Percentiles rank a stretch among this genome's conserved stretches.
These are phyloP conservation scores for Ustilago trichophora DNA, from an alignment of 1,284 basidiomycete genomes.

Conservation along the genomic window DNA sequence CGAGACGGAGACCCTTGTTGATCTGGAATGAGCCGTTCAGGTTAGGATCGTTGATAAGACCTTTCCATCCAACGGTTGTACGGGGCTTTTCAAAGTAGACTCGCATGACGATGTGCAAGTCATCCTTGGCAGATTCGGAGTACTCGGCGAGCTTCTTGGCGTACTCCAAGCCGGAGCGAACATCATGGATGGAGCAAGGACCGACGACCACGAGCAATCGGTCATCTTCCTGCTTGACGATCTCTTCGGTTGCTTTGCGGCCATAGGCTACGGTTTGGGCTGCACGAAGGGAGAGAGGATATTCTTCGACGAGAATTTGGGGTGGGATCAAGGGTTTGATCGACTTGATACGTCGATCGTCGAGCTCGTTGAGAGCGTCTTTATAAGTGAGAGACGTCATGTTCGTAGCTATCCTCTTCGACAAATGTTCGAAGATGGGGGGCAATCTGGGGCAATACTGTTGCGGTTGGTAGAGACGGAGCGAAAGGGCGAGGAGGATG, in stretches of 20 bases:
- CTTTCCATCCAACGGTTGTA: constrained; percentile 98
- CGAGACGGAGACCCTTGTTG: constrained; percentile 93
- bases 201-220: constrained; percentile 64
- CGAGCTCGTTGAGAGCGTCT: constrained; percentile 61
- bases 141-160: constrained; percentile 76
- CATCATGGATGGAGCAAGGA: constrained; percentile 65
- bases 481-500: no score
- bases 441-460: no score
- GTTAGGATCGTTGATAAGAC: constrained; percentile 91
- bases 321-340: constrained; percentile 64
- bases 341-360: constrained; percentile 62
- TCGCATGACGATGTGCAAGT: constrained; percentile 90
- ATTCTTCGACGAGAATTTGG: constrained; percentile 64
- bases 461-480: no score
- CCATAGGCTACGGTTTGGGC: constrained; percentile 55
- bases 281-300: constrained; percentile 56
- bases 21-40: constrained; percentile 86
- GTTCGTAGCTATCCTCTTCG: no score
- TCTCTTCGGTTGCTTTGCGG: constrained; percentile 55
- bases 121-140: constrained; percentile 80
- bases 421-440: no score
- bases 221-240: constrained; percentile 59
- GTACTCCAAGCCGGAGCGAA: constrained; percentile 62
- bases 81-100: constrained; percentile 69
- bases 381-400: constrained; percentile 37